A percentile compares a stretch with the other conserved stretches of the same genome.
phyloP scores from a whole-genome alignment of 139 green algal species.

The Coelastrella sp. region DNA sequence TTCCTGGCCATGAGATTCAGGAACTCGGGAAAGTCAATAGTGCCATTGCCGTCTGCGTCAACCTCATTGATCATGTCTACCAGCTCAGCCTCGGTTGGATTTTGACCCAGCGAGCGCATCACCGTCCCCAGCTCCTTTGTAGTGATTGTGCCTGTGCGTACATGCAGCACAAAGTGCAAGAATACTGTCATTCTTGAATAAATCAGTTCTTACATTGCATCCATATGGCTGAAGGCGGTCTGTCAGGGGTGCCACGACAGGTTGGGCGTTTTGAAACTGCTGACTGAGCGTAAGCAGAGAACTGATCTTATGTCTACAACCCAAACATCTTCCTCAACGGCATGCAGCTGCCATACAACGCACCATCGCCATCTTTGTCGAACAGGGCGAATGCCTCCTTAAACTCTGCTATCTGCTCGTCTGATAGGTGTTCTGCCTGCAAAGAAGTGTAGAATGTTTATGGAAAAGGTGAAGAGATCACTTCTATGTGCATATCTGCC shows the following conservation, averaged over 20 bases:
- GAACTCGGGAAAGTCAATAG: conserved; percentile 99
- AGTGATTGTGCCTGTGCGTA: conserved; percentile 89
- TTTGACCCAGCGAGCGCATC: conserved; percentile 99
- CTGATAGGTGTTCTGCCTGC: conserved; percentile 64
- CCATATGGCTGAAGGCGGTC: no score
- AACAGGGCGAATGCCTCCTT: conserved; percentile 95
- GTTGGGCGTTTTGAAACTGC: background rate
- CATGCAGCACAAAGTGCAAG: background rate
- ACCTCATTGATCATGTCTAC: conserved; percentile 99
- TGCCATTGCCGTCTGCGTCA: conserved; percentile 98
- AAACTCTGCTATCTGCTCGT: conserved; percentile 93
- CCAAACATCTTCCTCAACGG: background rate
- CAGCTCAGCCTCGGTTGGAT: conserved; percentile 99
- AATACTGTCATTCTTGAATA: no score
- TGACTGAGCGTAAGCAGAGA: no score
- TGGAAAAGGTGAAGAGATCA: background rate
- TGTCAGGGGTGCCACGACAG: no score
- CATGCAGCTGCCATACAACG: background rate
- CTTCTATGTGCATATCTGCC: no score
- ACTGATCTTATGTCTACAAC: no score
- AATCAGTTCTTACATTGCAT: no score
- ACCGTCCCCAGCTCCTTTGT: conserved; percentile 99
- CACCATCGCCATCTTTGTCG: conserved; percentile 95
- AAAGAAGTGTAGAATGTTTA: background rate
- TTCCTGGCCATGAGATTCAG: conserved; percentile 98